phyloP scores from a whole-genome alignment of 2,329 filamentous ascomycete genomes.

The Neonectria faginata region DNA sequence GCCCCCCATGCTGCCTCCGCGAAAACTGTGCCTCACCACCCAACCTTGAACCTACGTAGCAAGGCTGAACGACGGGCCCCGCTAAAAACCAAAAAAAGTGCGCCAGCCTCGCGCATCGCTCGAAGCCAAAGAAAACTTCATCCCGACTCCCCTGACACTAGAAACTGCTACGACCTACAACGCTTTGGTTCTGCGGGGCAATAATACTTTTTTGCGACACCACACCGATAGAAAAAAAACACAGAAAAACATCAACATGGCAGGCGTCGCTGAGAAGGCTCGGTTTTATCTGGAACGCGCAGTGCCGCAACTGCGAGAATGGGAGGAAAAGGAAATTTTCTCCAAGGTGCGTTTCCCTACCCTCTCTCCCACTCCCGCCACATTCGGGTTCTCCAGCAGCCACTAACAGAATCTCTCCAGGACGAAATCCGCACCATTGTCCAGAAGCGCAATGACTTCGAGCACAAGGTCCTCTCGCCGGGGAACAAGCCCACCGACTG shows the following conservation, averaged over 20 bases:
- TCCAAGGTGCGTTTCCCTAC: conserved; percentile 66
- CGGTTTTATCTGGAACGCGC: conserved; percentile 94
- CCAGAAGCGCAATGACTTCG: conserved; percentile 90
- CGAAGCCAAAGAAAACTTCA: conserved; percentile 12
- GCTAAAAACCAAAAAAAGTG: conserved; percentile 37
- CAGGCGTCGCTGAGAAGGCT: conserved; percentile 90
- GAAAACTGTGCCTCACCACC: neutral
- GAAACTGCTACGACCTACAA: neutral
- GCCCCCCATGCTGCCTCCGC: neutral
- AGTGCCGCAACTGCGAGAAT: conserved; percentile 91
- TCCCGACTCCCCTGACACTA: neutral
- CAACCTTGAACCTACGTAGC: conserved; percentile 15
- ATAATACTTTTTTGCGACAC: neutral
- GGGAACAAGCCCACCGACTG: conserved; percentile 83
- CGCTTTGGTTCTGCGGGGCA: conserved; percentile 5
- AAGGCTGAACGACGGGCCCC: conserved; percentile 32
- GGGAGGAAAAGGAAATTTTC: conserved; percentile 93
- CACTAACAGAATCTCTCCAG: conserved; percentile 56
- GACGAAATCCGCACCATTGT: conserved; percentile 92
- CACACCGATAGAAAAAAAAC: neutral
- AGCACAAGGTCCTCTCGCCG: conserved; percentile 88
- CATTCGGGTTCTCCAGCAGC: neutral
- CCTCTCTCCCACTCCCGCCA: neutral
- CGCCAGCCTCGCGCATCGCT: conserved; percentile 19
- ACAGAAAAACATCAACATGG: conserved; percentile 64